These are phyloP conservation scores for Rubroboletus satanas DNA, from an alignment of 768 basidiomycete genomes.

Conservation along the genomic window DNA sequence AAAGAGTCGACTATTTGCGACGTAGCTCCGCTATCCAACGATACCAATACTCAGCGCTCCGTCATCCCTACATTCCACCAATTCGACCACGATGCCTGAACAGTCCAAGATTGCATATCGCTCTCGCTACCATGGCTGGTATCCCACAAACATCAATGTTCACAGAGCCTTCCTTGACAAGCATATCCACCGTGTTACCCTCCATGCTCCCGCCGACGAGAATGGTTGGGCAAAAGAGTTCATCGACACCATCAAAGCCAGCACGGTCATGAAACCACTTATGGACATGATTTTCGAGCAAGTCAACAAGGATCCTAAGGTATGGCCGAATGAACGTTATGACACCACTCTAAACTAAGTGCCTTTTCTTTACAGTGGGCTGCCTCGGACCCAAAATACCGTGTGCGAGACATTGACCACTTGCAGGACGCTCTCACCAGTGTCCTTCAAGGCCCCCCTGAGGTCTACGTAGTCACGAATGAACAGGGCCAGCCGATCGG, in stretches of 20 bases:
- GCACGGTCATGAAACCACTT: not conserved
- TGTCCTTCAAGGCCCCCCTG: not conserved
- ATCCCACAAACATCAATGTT: not conserved
- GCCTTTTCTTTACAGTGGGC: not conserved
- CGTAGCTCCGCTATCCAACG: not conserved
- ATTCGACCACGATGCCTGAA: not conserved
- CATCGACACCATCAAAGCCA: not conserved
- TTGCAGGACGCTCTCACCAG: not conserved
- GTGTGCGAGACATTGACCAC: not conserved
- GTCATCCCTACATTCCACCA: not conserved
- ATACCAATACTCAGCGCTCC: not conserved
- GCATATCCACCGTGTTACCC: not conserved
- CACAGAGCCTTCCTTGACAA: not conserved
- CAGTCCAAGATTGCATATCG: not conserved
- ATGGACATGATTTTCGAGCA: not conserved
- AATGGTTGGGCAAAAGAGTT: not conserved
- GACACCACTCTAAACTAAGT: not conserved
- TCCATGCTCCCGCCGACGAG: not conserved
- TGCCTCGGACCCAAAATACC: not conserved
- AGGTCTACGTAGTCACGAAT: not conserved
- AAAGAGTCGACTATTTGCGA: not conserved
- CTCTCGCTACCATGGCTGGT: constrained; percentile 1
- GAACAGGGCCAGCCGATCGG: constrained; percentile 1
- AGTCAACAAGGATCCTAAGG: not conserved
- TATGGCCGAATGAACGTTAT: not conserved